Evolutionary conservation across 768 basidiomycete species (phyloP), one percentile per base, ranked within the genome.

Genomic region (Boletus pseudo-olivaceus): DNA sequence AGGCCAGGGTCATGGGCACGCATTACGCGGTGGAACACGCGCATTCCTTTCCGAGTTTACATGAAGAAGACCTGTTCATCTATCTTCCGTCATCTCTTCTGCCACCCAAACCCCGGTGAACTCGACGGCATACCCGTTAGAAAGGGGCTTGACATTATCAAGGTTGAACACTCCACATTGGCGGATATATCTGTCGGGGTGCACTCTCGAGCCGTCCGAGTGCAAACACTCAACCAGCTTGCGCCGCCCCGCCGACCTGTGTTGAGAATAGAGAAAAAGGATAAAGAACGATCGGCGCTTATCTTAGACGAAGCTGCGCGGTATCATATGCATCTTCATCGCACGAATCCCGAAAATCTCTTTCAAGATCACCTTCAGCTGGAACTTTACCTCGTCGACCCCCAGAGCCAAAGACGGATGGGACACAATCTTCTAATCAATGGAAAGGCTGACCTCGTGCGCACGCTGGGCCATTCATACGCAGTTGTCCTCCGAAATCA

Each of bases 281-380:
- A 72, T 35, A 70, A 66, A 56, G 67, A 58, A 54, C 64, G 68
- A 50, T 64, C 69, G 20, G 62, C 63, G 20, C 75, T 80, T 54
- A 70, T 82, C 32, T 68, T 84, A 26, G 76, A 81, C 53, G 80
- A 80, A 44, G 83, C 82, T 7, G 82, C 83, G 7, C 77, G 76
- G 33, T 85, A 84, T 67, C 77, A 83, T 54, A 76, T 80, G 47
- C 82, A 85, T 64, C 76, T 85, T 10, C 73, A 78, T 56, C 75
- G 78, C 40, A 75, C 68, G 45, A 84, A 85, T 41, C 74, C 76
- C 2, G 64, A 73, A 14, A 72, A 70, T 20, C 80, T 81, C 0
- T 67, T 83, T 47, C 72, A 67, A 54, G 72, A 76, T 48, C 66
- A 76, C n/a, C 72, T 85, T 27, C 73, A 71, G 17, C 75, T 85